Evolutionary conservation across 495 filamentous ascomycete species (phyloP).

Genomic region (Penicillium salamii): DNA sequence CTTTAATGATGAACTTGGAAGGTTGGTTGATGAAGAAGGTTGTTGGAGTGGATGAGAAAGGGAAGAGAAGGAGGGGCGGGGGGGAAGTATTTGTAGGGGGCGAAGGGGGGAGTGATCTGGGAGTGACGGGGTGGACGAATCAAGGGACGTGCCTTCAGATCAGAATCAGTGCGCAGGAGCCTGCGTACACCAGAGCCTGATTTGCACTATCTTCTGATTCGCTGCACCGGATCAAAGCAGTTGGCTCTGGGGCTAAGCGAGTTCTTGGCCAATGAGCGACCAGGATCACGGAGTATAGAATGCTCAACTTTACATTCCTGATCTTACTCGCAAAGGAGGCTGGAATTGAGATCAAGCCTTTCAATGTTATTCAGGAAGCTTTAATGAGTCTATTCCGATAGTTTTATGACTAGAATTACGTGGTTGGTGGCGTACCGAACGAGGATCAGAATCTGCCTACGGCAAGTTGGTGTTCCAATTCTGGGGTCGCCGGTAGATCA

Average conservation of each 20-base stretch:
- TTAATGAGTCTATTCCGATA: constrained; percentile 15
- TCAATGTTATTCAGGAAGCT: constrained; percentile 8
- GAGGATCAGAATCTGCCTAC: constrained; percentile 25
- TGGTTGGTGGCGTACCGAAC: constrained; percentile 18
- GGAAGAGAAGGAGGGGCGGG: constrained; percentile 49
- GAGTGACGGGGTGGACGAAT: constrained; percentile 18
- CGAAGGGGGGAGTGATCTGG: constrained; percentile 42
- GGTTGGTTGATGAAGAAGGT: constrained; percentile 23
- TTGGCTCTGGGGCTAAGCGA: constrained; percentile 37
- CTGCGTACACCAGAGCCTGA: constrained; percentile 28
- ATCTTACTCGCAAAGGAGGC: constrained; percentile 33
- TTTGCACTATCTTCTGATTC: constrained; percentile 30
- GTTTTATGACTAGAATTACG: constrained; percentile 19
- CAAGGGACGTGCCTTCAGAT: constrained; percentile 24
- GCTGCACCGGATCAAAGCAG: neutral
- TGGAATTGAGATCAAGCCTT: constrained; percentile 16
- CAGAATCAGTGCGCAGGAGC: constrained; percentile 34
- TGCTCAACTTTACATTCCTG: constrained; percentile 28
- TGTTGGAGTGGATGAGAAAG: constrained; percentile 47
- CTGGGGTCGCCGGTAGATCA: constrained; percentile 33
- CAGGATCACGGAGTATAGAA: constrained; percentile 43
- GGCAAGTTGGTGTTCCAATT: constrained; percentile 20
- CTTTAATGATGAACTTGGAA: constrained; percentile 54
- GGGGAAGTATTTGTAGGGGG: constrained; percentile 51
- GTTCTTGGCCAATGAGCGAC: constrained; percentile 37